Percentiles rank a stretch among this genome's conserved stretches.
These are phyloP conservation scores for Lactarius psammicola DNA, from an alignment of 768 basidiomycete species.

Conservation along the genomic window DNA sequence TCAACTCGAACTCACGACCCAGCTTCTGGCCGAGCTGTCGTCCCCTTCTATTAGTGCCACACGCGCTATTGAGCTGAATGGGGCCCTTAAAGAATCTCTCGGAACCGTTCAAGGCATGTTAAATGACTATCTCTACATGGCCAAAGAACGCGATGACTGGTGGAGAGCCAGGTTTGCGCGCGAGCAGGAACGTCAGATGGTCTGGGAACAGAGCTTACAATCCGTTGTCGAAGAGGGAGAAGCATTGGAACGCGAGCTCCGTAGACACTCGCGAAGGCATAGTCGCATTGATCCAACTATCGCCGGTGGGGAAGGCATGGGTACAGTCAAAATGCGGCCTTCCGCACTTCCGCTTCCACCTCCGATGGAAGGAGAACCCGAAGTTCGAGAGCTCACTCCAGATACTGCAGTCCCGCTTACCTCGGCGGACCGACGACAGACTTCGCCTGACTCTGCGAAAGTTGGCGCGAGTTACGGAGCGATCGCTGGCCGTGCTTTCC, in stretches of 20 bases:
- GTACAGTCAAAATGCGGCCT: constrained; percentile 28
- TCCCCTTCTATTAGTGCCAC: constrained; percentile 35
- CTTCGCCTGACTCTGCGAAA: constrained; percentile 7
- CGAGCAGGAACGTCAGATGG: constrained; percentile 57
- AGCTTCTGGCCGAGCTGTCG: constrained; percentile 55
- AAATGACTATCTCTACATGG: constrained; percentile 68
- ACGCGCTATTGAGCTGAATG: constrained; percentile 39
- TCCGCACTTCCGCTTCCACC: constrained; percentile 22
- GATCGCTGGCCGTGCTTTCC: constrained; percentile 10
- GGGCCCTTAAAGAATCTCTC: constrained; percentile 62
- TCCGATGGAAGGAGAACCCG: constrained; percentile 21
- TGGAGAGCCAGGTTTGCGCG: constrained; percentile 63
- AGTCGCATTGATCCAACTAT: constrained; percentile 41
- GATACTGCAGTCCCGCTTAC: constrained; percentile 17
- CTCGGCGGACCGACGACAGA: background rate
- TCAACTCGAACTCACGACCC: constrained; percentile 74
- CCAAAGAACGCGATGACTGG: constrained; percentile 77
- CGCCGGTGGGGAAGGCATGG: constrained; percentile 32
- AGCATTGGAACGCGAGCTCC: constrained; percentile 75
- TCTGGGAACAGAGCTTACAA: constrained; percentile 92
- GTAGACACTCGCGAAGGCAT: constrained; percentile 56
- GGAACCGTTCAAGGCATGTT: constrained; percentile 55
- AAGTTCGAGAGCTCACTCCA: constrained; percentile 2
- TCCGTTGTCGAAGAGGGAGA: constrained; percentile 86
- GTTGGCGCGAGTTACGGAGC: constrained; percentile 1